A percentile compares a stretch with the other conserved stretches of the same genome.
phyloP scores from a whole-genome alignment of 352 stramenopile genomes.

The Globisporangium ultimum region DNA sequence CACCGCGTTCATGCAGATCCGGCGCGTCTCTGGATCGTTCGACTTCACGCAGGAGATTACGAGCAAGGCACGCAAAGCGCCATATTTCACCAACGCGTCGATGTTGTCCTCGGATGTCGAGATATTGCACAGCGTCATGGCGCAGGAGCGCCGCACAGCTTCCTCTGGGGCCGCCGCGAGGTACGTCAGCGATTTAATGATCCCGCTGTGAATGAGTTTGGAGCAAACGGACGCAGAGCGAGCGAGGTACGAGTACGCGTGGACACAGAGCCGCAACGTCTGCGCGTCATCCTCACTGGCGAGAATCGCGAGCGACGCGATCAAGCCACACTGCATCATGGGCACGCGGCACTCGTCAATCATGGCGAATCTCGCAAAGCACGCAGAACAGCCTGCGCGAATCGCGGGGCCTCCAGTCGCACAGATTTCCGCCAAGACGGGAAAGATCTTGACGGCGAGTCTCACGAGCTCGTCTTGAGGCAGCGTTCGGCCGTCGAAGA shows the following conservation, averaged over 20 bases:
- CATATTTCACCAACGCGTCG: conserved; percentile 83
- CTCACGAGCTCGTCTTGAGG: conserved; percentile 28
- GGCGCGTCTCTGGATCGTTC: conserved; percentile 69
- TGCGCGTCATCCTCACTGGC: conserved; percentile 46
- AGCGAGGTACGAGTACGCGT: conserved; percentile 62
- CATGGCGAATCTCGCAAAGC: conserved; percentile 63
- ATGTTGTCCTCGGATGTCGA: conserved; percentile 88
- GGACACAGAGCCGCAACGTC: conserved; percentile 58
- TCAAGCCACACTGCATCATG: conserved; percentile 48
- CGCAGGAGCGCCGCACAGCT: conserved; percentile 64
- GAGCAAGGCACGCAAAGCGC: conserved; percentile 87
- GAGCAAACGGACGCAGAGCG: conserved; percentile 41
- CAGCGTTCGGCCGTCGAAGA: conserved; percentile 58
- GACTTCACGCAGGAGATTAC: conserved; percentile 81
- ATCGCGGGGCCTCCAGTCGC: conserved; percentile 15
- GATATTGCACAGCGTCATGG: conserved; percentile 92
- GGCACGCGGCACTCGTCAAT: conserved; percentile 45
- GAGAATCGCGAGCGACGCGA: conserved; percentile 47
- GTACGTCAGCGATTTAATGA: conserved; percentile 71
- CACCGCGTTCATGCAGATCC: conserved; percentile 67
- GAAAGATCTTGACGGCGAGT: conserved; percentile 41
- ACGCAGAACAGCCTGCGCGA: conserved; percentile 51
- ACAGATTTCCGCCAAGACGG: conserved; percentile 43
- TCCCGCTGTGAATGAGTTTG: conserved; percentile 46
- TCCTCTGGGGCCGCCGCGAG: conserved; percentile 68